Conservation (phyloP, 768 basidiomycete species). For the Infundibulicybe gibba region DNA sequence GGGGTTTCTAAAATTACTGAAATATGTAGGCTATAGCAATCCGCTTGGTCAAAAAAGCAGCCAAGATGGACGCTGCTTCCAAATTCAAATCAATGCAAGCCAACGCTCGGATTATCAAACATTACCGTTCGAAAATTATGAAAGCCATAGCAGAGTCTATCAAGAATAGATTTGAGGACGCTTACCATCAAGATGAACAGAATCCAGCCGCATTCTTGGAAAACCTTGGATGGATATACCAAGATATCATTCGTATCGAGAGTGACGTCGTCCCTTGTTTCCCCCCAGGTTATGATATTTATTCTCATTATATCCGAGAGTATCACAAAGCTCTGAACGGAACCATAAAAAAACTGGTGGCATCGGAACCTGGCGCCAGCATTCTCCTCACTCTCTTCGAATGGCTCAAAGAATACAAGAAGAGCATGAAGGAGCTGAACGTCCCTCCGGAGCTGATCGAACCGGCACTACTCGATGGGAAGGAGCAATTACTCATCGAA, state of each 20-base stretch:
- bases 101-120: constrained; percentile 89
- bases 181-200: constrained; percentile 57
- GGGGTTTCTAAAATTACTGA: too few relatives aligned
- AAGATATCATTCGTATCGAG: constrained; percentile 92
- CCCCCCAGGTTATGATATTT: constrained; percentile 89
- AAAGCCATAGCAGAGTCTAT: constrained; percentile 80
- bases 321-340: constrained; percentile 86
- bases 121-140: constrained; percentile 87
- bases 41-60: constrained; percentile 90
- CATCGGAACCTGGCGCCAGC: constrained; percentile 82
- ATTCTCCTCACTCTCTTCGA: constrained; percentile 81
- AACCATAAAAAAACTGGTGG: constrained; percentile 66
- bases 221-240: constrained; percentile 85
- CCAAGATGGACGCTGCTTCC: constrained; percentile 87
- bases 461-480: constrained; percentile 91
- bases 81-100: constrained; percentile 94
- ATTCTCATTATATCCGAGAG: constrained; percentile 75
- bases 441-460: constrained; percentile 78
- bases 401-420: constrained; percentile 95
- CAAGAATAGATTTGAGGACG: constrained; percentile 62
- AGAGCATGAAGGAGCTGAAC: constrained; percentile 91
- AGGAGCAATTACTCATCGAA: constrained; percentile 90
- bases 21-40: constrained; percentile 79
- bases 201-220: constrained; percentile 75
- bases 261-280: constrained; percentile 88